phyloP scores from a whole-genome alignment of 2,329 filamentous ascomycete genomes.

The Arthrinium puccinioides region DNA sequence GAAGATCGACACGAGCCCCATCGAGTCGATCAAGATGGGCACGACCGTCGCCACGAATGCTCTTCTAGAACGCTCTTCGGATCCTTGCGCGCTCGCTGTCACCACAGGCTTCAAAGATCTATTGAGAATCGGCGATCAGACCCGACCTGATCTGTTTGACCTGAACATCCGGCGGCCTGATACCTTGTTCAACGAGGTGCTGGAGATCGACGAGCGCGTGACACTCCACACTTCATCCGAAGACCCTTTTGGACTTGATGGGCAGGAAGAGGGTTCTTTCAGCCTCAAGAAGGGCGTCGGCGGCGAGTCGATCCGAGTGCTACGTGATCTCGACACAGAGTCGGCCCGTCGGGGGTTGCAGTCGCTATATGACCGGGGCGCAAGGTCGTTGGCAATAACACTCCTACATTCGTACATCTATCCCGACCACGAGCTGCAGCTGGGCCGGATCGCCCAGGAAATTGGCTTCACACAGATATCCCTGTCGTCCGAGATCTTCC shows the following conservation, averaged over 20 bases:
- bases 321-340: constrained; percentile 49
- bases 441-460: constrained; percentile 49
- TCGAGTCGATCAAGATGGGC: constrained; percentile 7
- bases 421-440: constrained; percentile 54
- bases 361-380: constrained; percentile 51
- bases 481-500: constrained; percentile 11
- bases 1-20: constrained; percentile 1
- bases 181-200: constrained; percentile 57
- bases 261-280: constrained; percentile 40
- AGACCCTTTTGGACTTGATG: constrained; percentile 23
- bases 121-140: constrained; percentile 66
- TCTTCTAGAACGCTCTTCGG: background rate
- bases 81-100: constrained; percentile 2
- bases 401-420: constrained; percentile 71
- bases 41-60: constrained; percentile 7
- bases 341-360: constrained; percentile 49
- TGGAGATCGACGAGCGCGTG: constrained; percentile 66
- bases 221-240: constrained; percentile 61
- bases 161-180: constrained; percentile 60
- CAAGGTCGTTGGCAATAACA: constrained; percentile 46
- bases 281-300: constrained; percentile 40
- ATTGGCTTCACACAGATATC: constrained; percentile 13
- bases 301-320: constrained; percentile 60
- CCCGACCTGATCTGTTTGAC: constrained; percentile 64
- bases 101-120: constrained; percentile 53